These are phyloP conservation scores for Dendrobium huoshanense DNA, from an alignment of 106 monocot species.

Conservation along the genomic window DNA sequence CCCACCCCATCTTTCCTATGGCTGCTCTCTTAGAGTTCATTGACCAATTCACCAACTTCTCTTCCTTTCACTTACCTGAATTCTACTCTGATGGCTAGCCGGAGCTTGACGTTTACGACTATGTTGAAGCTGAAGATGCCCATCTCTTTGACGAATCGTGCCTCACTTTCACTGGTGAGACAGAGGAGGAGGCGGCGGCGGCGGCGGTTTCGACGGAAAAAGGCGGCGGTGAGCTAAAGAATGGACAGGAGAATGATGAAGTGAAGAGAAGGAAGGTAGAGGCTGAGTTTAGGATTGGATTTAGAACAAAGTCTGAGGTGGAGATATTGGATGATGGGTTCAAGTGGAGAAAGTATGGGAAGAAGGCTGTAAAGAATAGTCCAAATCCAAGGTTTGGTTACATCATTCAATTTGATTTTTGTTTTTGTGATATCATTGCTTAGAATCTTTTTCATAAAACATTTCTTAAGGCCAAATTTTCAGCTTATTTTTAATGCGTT, in stretches of 20 bases:
- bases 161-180: neutral
- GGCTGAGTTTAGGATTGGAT: constrained; percentile 2
- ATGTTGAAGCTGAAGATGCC: neutral
- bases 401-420: neutral
- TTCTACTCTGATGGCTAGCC: neutral
- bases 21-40: neutral
- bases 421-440: neutral
- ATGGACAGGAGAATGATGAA: neutral
- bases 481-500: too few relatives aligned
- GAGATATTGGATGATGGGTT: constrained; percentile 39
- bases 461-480: too few relatives aligned
- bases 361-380: constrained; percentile 34
- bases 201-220: neutral
- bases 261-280: constrained; percentile 3
- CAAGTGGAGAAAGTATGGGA: constrained; percentile 39
- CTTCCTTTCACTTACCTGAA: neutral
- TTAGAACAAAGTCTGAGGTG: constrained; percentile 24
- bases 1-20: neutral
- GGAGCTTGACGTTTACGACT: neutral
- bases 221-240: neutral
- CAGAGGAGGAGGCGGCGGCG: neutral
- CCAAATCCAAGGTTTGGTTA: constrained; percentile 30
- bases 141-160: neutral
- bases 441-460: too few relatives aligned
- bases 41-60: neutral